Evolutionary conservation across 2,329 filamentous ascomycete genomes (phyloP), one percentile per base, ranked within the genome.

Genomic region (Penicillium polonicum): DNA sequence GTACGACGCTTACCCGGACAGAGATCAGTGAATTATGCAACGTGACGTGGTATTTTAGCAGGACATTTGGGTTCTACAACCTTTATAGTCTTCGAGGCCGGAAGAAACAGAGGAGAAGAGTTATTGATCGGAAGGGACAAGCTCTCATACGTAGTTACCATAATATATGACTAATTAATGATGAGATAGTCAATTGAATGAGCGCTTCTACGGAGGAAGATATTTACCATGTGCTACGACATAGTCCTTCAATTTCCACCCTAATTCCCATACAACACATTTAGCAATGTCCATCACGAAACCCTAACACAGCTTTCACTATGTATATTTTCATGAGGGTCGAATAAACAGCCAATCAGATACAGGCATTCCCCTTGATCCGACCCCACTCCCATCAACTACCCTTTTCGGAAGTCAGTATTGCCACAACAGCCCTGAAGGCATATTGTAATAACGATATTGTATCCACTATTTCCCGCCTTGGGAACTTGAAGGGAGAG

Each of bases 61-160:
- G 9, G 9, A 29, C 2, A 2, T 7, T 8, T 12, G 5, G 5
- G 9, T n/a, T 27, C 23, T 17, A 3, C 8, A 43, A n/a, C 9
- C 1, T 2, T n/a, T 1, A 6, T 4, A 12, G 1, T 4, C 25
- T 5, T 12, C n/a, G 2, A 4, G 0, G 7, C 2, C 1, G 39
- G 17, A 25, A 4, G 13, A 17, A 4, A 25, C 6, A 15, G 0
- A 42, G 21, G 7, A 5, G 7, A 17, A 3, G 13, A 9, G 1
- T 25, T 42, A 7, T n/a, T 17, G 21, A 12, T 17, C 9, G 38
- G 21, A 25, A 43, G 8, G 5, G 21, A 25, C 15, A 43, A 5
- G 21, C 4, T 25, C 7, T 43, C 5, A 9, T 4, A 17, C 25
- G 2, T 25, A 25, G 21, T 8, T 42, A 42, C 0, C 4, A 23